Base-by-base conservation (phyloP, 495 filamentous ascomycete genomes). In the Aspergillus bridgeri region DNA sequence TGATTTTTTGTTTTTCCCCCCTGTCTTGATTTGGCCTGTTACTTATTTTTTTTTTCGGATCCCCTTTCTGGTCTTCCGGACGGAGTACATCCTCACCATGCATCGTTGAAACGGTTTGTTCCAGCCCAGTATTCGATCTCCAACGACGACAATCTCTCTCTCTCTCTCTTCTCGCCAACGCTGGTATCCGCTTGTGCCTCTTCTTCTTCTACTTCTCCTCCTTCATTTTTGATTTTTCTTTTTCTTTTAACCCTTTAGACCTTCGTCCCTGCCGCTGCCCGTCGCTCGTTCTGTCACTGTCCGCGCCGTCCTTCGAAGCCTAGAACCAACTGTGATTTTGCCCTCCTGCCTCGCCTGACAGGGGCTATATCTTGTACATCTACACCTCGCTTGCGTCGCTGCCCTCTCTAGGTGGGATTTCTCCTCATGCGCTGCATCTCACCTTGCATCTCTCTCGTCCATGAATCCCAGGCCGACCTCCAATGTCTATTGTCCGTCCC, bases 401-500 rank as follows among this genome's bases (percentile, higher is more conserved):
- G 33, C 11, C 33, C 13, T 38, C 8, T 38, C 33, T 13, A 38
- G 33, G 33, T 15, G 11, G 54, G 45, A 52, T 58, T 23, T 55
- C 42, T 56, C 52, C 42, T 56, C 52, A 59, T 54, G 47, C 47
- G 50, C 50, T 33, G 49, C 47, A 19, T 55, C 42, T 33, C 56
- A 24, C 51, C 54, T 51, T 38, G 33, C 33, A 38, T 38, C n/a
- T n/a, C n/a, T 27, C 33, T 38, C 9, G 17, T 15, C 9, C 33
- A 52, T 56, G 54, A 64, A 51, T 57, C 23, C 58, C 42, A 51
- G 25, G 44, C 60, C 52, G 25, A 52, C 50, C 57, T 62, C 61
- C 63, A 60, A 69, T 69, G 66, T 64, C 60, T 61, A 53, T 57
- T 65, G 61, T 60, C 55, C 24, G 43, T 52, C 60, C 53, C 51